phyloP scores from a whole-genome alignment of 1,284 basidiomycete species.

The Cystobasidium pallidum region DNA sequence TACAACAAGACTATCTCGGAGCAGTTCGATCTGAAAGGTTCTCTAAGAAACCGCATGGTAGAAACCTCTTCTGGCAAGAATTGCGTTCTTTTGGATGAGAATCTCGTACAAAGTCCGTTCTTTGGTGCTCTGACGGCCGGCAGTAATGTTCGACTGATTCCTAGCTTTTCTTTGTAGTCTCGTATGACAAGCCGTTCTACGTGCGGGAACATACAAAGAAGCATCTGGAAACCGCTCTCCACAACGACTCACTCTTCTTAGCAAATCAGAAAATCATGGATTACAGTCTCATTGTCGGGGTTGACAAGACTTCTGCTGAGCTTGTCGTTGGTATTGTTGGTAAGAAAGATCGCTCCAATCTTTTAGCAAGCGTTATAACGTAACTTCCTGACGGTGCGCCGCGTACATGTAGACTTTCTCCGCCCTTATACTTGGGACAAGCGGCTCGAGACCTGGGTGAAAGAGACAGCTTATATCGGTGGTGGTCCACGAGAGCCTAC shows the following conservation, averaged over 20 bases:
- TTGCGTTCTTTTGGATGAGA: slow-evolving; percentile 91
- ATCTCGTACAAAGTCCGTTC: slow-evolving; percentile 50
- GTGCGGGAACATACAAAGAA: slow-evolving; percentile 93
- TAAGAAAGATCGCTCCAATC: slow-evolving; percentile 57
- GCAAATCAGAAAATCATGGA: slow-evolving; percentile 98
- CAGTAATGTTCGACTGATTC: slow-evolving; percentile 10
- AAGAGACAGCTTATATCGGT: slow-evolving; percentile 86
- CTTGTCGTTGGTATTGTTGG: slow-evolving; percentile 93
- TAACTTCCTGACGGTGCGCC: slow-evolving; percentile 1
- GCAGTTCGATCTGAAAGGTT: slow-evolving; percentile 91
- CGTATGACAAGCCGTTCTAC: slow-evolving; percentile 73
- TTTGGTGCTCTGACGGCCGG: neutral
- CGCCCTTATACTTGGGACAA: slow-evolving; percentile 98
- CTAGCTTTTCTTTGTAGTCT: slow-evolving; percentile 46
- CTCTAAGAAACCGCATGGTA: slow-evolving; percentile 83
- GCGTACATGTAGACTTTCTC: slow-evolving; percentile 71
- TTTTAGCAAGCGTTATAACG: slow-evolving; percentile 43
- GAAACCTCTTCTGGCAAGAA: slow-evolving; percentile 82
- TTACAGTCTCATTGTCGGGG: slow-evolving; percentile 93
- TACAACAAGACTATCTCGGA: slow-evolving; percentile 86
- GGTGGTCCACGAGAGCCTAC: slow-evolving; percentile 82
- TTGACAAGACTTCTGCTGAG: slow-evolving; percentile 68
- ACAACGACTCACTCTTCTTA: slow-evolving; percentile 83
- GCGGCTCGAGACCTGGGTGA: slow-evolving; percentile 95
- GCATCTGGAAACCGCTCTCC: slow-evolving; percentile 84